These are phyloP conservation scores for Mimosa bimucronata DNA, from an alignment of 306 rosid species.

Conservation along the genomic window DNA sequence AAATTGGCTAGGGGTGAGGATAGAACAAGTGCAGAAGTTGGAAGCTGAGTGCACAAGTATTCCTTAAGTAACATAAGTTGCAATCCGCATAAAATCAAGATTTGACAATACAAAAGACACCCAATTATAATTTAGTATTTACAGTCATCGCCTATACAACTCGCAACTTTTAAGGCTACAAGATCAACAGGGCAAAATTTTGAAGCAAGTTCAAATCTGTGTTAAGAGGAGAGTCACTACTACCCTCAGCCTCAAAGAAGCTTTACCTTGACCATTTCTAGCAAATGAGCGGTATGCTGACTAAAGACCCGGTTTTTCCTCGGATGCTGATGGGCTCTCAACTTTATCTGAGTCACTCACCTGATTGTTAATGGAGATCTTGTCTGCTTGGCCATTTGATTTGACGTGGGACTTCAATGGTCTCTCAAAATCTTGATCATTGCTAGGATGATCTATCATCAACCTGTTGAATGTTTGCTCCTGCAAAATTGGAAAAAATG, in stretches of 20 bases:
- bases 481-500: slow-evolving; percentile 49
- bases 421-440: slow-evolving; percentile 67
- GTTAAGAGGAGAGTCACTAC: slow-evolving; percentile 31
- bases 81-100: slow-evolving; percentile 26
- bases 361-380: slow-evolving; percentile 48
- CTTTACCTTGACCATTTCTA: slow-evolving; percentile 7
- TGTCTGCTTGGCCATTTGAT: slow-evolving; percentile 57
- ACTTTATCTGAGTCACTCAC: slow-evolving; percentile 52
- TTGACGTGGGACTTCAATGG: slow-evolving; percentile 58
- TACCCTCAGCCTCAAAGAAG: slow-evolving; percentile 17
- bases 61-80: neutral
- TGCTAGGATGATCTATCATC: slow-evolving; percentile 62
- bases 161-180: slow-evolving; percentile 18
- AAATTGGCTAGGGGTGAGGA: neutral
- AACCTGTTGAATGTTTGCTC: slow-evolving; percentile 67
- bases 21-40: neutral
- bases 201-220: slow-evolving; percentile 27
- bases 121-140: slow-evolving; percentile 58
- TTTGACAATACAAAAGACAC: slow-evolving; percentile 34
- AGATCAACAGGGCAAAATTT: slow-evolving; percentile 33
- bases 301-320: slow-evolving; percentile 51
- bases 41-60: neutral
- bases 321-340: slow-evolving; percentile 47
- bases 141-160: slow-evolving; percentile 54
- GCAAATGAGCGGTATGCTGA: slow-evolving; percentile 35